Percentiles rank a stretch among this genome's conserved stretches.
Evolutionary conservation across 176 grass and related monocot species (phyloP).

Genomic region (Calamus simplicifolius): DNA sequence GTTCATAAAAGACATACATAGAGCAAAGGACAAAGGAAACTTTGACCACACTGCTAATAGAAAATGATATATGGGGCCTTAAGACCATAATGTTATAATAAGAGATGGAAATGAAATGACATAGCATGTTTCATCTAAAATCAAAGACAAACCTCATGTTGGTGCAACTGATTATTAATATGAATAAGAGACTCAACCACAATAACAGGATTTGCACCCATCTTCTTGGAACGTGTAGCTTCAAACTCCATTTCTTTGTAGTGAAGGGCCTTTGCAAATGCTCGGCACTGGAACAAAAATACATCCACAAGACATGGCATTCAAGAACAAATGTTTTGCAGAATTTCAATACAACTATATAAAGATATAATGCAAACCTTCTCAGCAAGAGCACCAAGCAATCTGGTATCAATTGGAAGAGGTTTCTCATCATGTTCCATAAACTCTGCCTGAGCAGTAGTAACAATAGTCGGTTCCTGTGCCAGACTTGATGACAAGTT

Average conservation of each 20-base stretch:
- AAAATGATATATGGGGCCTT: too few species aligned
- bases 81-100: too few species aligned
- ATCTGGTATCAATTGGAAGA: conserved; percentile 95
- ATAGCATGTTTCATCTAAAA: not conserved
- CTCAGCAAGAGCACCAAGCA: conserved; percentile 97
- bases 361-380: conserved; percentile 33
- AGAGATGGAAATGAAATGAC: too few species aligned
- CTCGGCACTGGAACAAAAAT: conserved; percentile 60
- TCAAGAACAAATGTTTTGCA: too few species aligned
- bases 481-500: too few species aligned
- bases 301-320: not conserved
- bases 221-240: conserved; percentile 89
- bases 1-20: not conserved
- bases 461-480: conserved; percentile 3
- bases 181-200: conserved; percentile 98
- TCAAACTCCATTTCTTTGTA: conserved; percentile 99
- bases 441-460: conserved; percentile 73
- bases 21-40: not conserved
- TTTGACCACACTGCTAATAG: too few species aligned
- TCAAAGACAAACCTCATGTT: conserved; percentile 73
- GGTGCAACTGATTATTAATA: conserved; percentile 95
- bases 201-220: conserved; percentile 94
- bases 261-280: conserved; percentile 94
- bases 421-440: conserved; percentile 99
- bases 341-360: too few species aligned